Base-by-base conservation (phyloP, 1,284 basidiomycete species). In the Cutaneotrichosporon sp. region DNA sequence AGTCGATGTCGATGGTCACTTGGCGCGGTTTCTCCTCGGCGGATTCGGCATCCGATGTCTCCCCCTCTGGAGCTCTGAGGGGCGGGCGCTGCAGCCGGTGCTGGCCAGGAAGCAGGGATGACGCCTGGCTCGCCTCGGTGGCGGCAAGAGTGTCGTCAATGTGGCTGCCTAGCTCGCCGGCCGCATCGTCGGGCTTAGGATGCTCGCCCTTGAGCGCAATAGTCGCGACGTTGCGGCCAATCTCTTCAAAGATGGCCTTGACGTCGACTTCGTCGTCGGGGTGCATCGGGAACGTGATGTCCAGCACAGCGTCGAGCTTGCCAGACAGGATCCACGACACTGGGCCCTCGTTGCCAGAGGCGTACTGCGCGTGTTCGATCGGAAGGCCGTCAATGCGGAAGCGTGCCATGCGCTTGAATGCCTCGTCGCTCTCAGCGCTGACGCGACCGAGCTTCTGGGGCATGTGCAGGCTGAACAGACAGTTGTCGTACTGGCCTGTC, bases 401-500 rank as follows among this genome's bases (percentile, higher is more conserved):
- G 40, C 94, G 88, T 7, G 93, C 88, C 90, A 97, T 92, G 51
- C 90, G 83, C 37, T 85, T 85, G 85, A 86, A 81, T 15, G 84
- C 82, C 63, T 90, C 84, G 43, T 86, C 75, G 59, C 93, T 88
- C 66, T 85, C 85, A 59, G 88, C 86, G 12, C 22, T 35, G 26
- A 30, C 12, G 43, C 84, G 89, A 4, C 92, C 90, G 46, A 98
- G 90, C 70, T 89, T 94, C 76, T 99, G 94, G 8, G 94, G 94
- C 70, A 87, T 90, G 73, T 98, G 94, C 59, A 99, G 73, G 67
- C 92, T 97, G 78, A 97, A 97, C 14, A 99, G 71, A 67, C 96
- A 99, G 65, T 97, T 97, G 70, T 99, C 94, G 61, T 94, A 89
- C 70, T 99, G 96, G 1, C 94, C 94, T 4, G 96, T 94, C 52